phyloP scores from a whole-genome alignment of 2,329 filamentous ascomycete genomes.

The Blumeria hordei region DNA sequence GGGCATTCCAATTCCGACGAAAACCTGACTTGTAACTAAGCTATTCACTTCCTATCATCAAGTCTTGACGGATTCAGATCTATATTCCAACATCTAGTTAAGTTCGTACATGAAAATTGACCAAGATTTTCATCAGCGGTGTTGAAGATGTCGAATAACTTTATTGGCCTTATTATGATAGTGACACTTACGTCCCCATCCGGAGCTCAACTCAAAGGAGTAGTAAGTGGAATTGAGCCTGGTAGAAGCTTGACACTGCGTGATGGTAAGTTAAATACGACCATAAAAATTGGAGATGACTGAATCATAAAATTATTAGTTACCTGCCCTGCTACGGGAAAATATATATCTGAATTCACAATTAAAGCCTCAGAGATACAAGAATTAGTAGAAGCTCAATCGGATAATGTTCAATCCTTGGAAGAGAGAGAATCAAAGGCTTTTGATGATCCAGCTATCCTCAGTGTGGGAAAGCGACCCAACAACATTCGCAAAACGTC shows the following conservation, averaged over 20 bases:
- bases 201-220: constrained; percentile 14
- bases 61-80: no score
- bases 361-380: constrained; percentile 14
- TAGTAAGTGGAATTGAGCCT: constrained; percentile 14
- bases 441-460: constrained; percentile 16
- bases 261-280: constrained; percentile 10
- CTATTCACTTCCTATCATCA: no score
- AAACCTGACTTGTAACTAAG: no score
- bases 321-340: constrained; percentile 12
- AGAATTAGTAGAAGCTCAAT: constrained; percentile 13
- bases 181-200: constrained; percentile 15
- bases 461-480: constrained; percentile 16
- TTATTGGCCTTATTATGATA: constrained; percentile 17
- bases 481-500: constrained; percentile 7
- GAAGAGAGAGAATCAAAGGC: constrained; percentile 4
- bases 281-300: constrained; percentile 13
- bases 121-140: background rate
- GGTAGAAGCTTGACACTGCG: constrained; percentile 15
- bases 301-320: constrained; percentile 14
- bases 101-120: no score
- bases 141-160: constrained; percentile 13
- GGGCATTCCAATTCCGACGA: no score
- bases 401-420: constrained; percentile 10
- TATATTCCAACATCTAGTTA: no score
- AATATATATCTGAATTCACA: constrained; percentile 13